Evolutionary conservation across 768 basidiomycete species (phyloP).

Genomic region (Phallus indusiatus): DNA sequence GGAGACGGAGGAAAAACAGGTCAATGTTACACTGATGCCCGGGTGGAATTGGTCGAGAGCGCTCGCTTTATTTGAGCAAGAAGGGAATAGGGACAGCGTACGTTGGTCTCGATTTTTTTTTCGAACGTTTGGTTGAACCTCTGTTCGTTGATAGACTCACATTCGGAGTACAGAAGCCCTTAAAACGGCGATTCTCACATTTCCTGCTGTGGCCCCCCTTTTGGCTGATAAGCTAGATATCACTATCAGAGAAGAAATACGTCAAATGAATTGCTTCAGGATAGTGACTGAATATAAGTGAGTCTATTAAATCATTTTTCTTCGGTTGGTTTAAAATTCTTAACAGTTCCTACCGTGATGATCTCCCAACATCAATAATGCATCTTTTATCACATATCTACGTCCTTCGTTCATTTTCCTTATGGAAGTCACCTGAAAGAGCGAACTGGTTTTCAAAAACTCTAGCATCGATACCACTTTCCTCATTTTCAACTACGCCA

Average conservation of each 20-base stretch:
- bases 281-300: slow-evolving; percentile 62
- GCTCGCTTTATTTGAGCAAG: slow-evolving; percentile 43
- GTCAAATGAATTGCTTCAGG: slow-evolving; percentile 53
- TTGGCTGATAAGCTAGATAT: slow-evolving; percentile 83
- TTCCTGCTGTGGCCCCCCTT: slow-evolving; percentile 74
- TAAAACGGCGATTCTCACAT: slow-evolving; percentile 60
- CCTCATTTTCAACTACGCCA: slow-evolving; percentile 26
- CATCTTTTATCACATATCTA: slow-evolving; percentile 88
- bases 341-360: not conserved
- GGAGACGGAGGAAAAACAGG: slow-evolving; percentile 17
- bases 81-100: slow-evolving; percentile 37
- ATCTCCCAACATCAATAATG: slow-evolving; percentile 29
- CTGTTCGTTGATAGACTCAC: slow-evolving; percentile 33
- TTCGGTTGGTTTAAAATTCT: not conserved
- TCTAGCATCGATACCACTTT: slow-evolving; percentile 26
- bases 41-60: slow-evolving; percentile 72
- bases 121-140: not conserved
- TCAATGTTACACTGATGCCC: slow-evolving; percentile 58
- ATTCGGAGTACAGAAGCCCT: slow-evolving; percentile 58
- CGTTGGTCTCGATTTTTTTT: slow-evolving; percentile 22
- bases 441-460: slow-evolving; percentile 64
- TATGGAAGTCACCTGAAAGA: slow-evolving; percentile 73
- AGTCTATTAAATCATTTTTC: slow-evolving; percentile 13
- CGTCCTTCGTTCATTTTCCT: slow-evolving; percentile 57
- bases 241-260: slow-evolving; percentile 44